Evolutionary conservation across 257 asterid genomes (phyloP), one percentile per base, ranked within the genome.

Genomic region (Jacaranda mimosifolia): DNA sequence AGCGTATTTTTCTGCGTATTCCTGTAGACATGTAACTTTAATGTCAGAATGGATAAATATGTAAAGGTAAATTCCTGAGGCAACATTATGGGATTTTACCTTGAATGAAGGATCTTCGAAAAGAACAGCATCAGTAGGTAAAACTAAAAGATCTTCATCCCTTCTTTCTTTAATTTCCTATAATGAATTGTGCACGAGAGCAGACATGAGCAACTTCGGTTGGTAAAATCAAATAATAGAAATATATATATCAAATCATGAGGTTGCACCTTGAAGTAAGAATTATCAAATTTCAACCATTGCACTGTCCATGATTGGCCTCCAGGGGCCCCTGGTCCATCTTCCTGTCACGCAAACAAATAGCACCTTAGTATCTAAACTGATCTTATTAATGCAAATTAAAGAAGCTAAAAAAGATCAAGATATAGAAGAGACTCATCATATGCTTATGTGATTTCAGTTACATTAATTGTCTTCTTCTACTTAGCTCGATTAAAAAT

Each of bases 301-400:
- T 90, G 90, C 51, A 77, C 94, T 4, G 99, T 96, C 99, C 99
- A 96, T 48, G 99, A 96, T 81, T 96, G 97, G 64, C 99, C 99
- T 79, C 99, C 98, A 63, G 99, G 97, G 14, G 89, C 89, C 70
- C 99, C 98, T 18, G 99, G 98, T 69, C 99, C 99, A 58, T 96
- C 97, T 89, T 93, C 93, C 98, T 96, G 94, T 77, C 64, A 83
- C 51, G 79, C 81, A 81, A 56, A 46, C 64, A 77, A 77, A 60
- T 70, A n/a, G 55, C 64, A 51, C 76, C 55, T 39, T 36, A 51
- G 64, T 53, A 26, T 43, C 3, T 15, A 70, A 70, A 79, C 12
- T 5, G 46, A 42, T 42, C 46, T 42, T 4, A 74, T 13, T 69
- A 77, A 62, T 36, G 63, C 40, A 53, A 49, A 68, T 21, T 15